Evolutionary conservation across 768 basidiomycete species (phyloP).

Genomic region (Leccinellum luteum): DNA sequence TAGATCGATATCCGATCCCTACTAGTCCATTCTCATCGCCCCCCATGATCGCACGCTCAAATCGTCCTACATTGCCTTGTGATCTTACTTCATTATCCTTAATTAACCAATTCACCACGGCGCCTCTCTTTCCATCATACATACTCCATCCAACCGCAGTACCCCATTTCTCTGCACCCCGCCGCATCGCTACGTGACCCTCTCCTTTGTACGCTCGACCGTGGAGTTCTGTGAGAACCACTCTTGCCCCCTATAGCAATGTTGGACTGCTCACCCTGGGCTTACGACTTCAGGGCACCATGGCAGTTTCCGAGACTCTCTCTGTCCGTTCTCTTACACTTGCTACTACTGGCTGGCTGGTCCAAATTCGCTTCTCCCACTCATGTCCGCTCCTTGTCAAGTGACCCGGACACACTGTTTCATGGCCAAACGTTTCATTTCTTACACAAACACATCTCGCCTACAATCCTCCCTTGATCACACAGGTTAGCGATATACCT

Average conservation of each 20-base stretch:
- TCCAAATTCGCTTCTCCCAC: not conserved
- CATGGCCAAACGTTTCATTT: slow-evolving; percentile 2
- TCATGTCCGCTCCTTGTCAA: not conserved
- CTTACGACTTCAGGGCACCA: not conserved
- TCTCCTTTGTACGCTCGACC: not conserved
- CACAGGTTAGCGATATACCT: slow-evolving; percentile 7
- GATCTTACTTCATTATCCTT: not conserved
- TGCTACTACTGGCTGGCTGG: not conserved
- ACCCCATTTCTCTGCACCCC: not conserved
- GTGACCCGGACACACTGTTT: not conserved
- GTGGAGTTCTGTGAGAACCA: slow-evolving; percentile 9
- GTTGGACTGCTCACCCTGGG: slow-evolving; percentile 3
- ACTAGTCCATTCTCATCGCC: not conserved
- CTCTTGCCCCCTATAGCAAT: not conserved
- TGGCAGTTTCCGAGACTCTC: not conserved
- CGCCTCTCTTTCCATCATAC: not conserved
- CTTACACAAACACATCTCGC: slow-evolving; percentile 6
- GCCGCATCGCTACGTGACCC: not conserved
- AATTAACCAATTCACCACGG: not conserved
- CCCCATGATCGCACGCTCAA: not conserved
- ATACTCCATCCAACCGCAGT: not conserved
- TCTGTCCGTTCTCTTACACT: not conserved
- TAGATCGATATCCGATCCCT: not conserved
- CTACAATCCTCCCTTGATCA: slow-evolving; percentile 16
- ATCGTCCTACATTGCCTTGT: not conserved